Evolutionary conservation across 345 rosid species (phyloP).

Genomic region (Theobroma cacao): DNA sequence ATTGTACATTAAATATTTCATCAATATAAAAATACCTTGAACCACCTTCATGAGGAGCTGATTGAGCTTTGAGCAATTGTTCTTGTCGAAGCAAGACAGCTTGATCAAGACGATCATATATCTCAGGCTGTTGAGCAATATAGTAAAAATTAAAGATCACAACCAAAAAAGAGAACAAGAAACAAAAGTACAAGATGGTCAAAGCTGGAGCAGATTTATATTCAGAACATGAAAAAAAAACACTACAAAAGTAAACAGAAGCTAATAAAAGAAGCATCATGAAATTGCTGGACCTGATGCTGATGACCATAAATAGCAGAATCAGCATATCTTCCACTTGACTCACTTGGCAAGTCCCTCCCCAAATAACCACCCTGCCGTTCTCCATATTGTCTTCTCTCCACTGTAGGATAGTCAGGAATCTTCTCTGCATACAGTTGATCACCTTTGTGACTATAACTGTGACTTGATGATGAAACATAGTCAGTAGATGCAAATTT

Average conservation of each 20-base stretch:
- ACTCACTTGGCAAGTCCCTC: slow-evolving; percentile 75
- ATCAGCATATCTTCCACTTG: slow-evolving; percentile 65
- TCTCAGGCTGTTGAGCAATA: slow-evolving; percentile 52
- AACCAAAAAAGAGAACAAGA: not conserved
- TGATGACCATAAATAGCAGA: slow-evolving; percentile 66
- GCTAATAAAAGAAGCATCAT: not conserved
- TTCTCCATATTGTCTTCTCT: slow-evolving; percentile 76
- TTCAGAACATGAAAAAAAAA: not conserved
- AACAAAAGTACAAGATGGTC: not conserved
- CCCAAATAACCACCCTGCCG: slow-evolving; percentile 60
- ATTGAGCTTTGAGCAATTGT: slow-evolving; percentile 68
- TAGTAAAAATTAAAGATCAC: not conserved
- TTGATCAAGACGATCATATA: slow-evolving; percentile 79
- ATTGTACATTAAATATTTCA: slow-evolving; percentile 4
- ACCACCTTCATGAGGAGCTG: slow-evolving; percentile 68
- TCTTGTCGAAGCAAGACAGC: slow-evolving; percentile 81
- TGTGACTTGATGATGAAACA: slow-evolving; percentile 60
- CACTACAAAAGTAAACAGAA: not conserved
- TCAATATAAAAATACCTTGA: slow-evolving; percentile 55
- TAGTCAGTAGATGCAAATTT: slow-evolving; percentile 71
- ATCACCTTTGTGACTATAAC: slow-evolving; percentile 72
- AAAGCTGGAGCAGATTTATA: not conserved
- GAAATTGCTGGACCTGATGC: slow-evolving; percentile 56
- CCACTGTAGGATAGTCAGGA: slow-evolving; percentile 62
- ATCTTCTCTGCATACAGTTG: slow-evolving; percentile 71